These are phyloP conservation scores for Tolypocladium amazonense DNA, from an alignment of 2,329 filamentous ascomycete genomes.

Conservation along the genomic window DNA sequence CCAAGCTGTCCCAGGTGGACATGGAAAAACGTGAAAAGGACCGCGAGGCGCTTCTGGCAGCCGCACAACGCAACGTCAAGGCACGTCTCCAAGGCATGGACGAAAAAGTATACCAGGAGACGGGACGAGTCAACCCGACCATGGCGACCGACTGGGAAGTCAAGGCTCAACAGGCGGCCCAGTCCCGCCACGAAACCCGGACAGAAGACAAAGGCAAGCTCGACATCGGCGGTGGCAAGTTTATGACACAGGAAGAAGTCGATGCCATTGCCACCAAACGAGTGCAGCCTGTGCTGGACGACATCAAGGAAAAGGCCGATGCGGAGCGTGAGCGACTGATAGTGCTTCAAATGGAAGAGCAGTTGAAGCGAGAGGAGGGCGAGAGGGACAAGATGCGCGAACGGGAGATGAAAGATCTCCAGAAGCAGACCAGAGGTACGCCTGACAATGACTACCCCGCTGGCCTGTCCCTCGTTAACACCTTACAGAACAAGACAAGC, in stretches of 20 bases:
- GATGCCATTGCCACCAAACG: conserved; percentile 67
- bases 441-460: conserved; percentile 2
- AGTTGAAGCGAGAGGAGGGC: conserved; percentile 41
- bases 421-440: conserved; percentile 50
- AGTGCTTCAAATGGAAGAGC: conserved; percentile 52
- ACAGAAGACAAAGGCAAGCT: conserved; percentile 43
- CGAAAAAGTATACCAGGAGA: conserved; percentile 65
- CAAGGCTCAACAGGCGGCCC: conserved; percentile 60
- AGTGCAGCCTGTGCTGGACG: conserved; percentile 74
- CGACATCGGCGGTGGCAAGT: conserved; percentile 71
- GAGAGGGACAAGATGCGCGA: conserved; percentile 37
- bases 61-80: conserved; percentile 79
- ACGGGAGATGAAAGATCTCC: conserved; percentile 41
- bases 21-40: conserved; percentile 65
- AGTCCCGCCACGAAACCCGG: conserved; percentile 52
- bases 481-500: conserved; percentile 33
- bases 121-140: conserved; percentile 59
- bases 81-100: conserved; percentile 72
- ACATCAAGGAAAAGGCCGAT: conserved; percentile 72
- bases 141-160: conserved; percentile 69
- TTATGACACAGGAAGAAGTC: conserved; percentile 67
- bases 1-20: conserved; percentile 57
- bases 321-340: conserved; percentile 57
- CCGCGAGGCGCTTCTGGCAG: conserved; percentile 62
- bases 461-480: conserved; percentile 6